Conservation (phyloP, 768 basidiomycete species). For the Cubamyces sp. region DNA sequence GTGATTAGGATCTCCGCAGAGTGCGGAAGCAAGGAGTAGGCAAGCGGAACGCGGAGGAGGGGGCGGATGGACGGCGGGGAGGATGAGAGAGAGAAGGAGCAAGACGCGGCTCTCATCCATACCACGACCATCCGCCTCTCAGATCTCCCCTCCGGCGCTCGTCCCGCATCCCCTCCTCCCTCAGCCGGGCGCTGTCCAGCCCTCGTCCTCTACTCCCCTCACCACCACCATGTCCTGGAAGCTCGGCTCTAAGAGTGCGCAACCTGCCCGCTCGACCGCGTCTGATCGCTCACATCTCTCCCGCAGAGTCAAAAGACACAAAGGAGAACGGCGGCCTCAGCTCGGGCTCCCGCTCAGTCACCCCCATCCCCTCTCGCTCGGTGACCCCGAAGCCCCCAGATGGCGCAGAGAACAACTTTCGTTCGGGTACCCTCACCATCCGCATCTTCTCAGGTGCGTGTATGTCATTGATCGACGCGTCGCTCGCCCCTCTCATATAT, state of each 20-base stretch:
- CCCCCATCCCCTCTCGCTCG: conserved; percentile 82
- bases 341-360: conserved; percentile 74
- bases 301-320: conserved; percentile 65
- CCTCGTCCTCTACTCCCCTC: neutral
- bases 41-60: neutral
- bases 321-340: conserved; percentile 58
- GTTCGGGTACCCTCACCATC: conserved; percentile 93
- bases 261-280: neutral
- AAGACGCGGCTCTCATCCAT: conserved; percentile 1
- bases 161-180: conserved; percentile 7
- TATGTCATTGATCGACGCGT: conserved; percentile 14
- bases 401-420: conserved; percentile 51
- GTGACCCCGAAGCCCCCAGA: conserved; percentile 63
- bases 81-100: neutral
- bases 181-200: neutral
- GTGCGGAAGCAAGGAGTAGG: no score
- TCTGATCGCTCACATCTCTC: conserved; percentile 1
- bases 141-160: conserved; percentile 10
- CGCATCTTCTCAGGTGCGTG: conserved; percentile 87
- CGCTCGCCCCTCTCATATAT: neutral
- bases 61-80: neutral
- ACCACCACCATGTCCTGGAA: conserved; percentile 32
- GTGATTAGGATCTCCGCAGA: conserved; percentile 14
- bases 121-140: neutral
- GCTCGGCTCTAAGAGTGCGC: conserved; percentile 37